These are phyloP conservation scores for Peronospora belbahrii DNA, from an alignment of 352 stramenopile genomes.

Conservation along the genomic window DNA sequence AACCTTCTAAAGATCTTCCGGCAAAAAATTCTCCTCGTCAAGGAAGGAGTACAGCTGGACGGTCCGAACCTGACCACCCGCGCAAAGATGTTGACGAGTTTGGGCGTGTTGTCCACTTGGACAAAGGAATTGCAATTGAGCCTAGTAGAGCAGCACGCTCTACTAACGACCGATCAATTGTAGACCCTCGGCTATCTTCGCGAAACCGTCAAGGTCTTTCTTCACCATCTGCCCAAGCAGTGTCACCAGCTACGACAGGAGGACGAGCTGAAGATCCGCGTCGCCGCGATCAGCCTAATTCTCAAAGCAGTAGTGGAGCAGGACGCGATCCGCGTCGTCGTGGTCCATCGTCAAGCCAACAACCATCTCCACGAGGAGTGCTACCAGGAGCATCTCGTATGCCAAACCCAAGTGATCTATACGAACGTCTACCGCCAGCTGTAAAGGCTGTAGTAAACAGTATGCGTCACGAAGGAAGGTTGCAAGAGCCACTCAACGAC, in stretches of 20 bases:
- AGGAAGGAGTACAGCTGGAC: neutral
- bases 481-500: constrained; percentile 65
- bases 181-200: constrained; percentile 20
- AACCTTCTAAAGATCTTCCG: constrained; percentile 11
- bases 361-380: constrained; percentile 5
- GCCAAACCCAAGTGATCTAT: constrained; percentile 35
- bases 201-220: constrained; percentile 10
- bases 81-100: constrained; percentile 47
- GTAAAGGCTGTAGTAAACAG: constrained; percentile 48
- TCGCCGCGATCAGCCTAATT: constrained; percentile 17
- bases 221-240: constrained; percentile 7
- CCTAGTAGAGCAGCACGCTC: constrained; percentile 2
- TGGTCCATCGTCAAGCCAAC: constrained; percentile 9
- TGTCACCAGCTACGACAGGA: neutral
- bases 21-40: constrained; percentile 16
- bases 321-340: constrained; percentile 36
- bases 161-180: constrained; percentile 4
- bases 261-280: constrained; percentile 27
- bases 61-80: constrained; percentile 10
- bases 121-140: constrained; percentile 5
- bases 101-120: constrained; percentile 29
- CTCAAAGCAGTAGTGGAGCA: constrained; percentile 15
- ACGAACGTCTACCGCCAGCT: constrained; percentile 37
- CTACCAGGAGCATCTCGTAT: constrained; percentile 3
- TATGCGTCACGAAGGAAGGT: constrained; percentile 41